These are phyloP conservation scores for Conoideocrella luteorostrata DNA, from an alignment of 2,329 filamentous ascomycete species.

Conservation along the genomic window DNA sequence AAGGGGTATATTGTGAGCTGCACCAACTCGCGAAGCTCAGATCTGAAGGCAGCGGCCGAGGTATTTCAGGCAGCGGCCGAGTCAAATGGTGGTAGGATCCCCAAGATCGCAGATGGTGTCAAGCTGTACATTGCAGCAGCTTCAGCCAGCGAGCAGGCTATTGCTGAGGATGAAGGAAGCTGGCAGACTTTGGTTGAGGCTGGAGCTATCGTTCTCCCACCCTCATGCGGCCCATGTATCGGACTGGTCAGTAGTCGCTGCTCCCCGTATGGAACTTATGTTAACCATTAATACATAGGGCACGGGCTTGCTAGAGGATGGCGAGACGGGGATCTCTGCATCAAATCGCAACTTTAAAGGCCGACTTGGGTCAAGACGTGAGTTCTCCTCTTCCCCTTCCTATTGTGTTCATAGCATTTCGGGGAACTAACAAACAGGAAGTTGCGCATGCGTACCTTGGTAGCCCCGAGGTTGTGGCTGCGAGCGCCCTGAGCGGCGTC, in stretches of 20 bases:
- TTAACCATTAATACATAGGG: slow-evolving; percentile 15
- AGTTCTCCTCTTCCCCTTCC: not conserved
- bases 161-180: slow-evolving; percentile 70
- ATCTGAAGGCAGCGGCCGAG: slow-evolving; percentile 42
- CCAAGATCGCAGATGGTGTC: slow-evolving; percentile 69
- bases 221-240: slow-evolving; percentile 70
- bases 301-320: slow-evolving; percentile 68
- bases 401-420: no score
- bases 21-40: slow-evolving; percentile 78
- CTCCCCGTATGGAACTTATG: slow-evolving; percentile 2
- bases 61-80: slow-evolving; percentile 78
- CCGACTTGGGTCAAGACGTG: slow-evolving; percentile 57
- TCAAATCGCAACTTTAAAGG: slow-evolving; percentile 88
- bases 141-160: slow-evolving; percentile 66
- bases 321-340: slow-evolving; percentile 76
- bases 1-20: slow-evolving; percentile 86
- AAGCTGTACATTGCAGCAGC: slow-evolving; percentile 86
- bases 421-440: slow-evolving; percentile 1
- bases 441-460: slow-evolving; percentile 72
- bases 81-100: slow-evolving; percentile 51
- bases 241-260: slow-evolving; percentile 47
- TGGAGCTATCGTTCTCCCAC: slow-evolving; percentile 24
- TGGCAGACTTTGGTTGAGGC: slow-evolving; percentile 61
- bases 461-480: slow-evolving; percentile 83
- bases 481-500: slow-evolving; percentile 66